Evolutionary conservation across 352 stramenopile genomes (phyloP), one percentile per base, ranked within the genome.

Genomic region (Aphanomyces astaci): DNA sequence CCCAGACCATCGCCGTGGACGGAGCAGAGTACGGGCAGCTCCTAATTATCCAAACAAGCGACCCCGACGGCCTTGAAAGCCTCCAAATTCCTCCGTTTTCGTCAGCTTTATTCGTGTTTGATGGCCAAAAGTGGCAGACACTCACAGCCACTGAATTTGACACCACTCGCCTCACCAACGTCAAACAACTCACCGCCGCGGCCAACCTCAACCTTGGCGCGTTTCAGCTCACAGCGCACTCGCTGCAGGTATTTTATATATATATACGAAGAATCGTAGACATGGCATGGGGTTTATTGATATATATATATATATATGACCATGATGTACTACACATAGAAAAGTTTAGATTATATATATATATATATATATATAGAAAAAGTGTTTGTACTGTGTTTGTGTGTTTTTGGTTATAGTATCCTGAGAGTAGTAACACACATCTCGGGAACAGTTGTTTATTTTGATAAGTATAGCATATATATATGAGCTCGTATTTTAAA

Each of bases 131-230:
- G 3, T 94, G 85, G 85, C 76, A 79, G 36, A 75, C 80, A 36
- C 57, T 94, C n/a, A 88, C 80, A 4, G 80, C 82, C 10, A 81
- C 79, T 60, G 79, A 79, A 55, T 88, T 87, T 36, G 81, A 90
- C 64, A 80, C 79, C 7, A 84, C 79, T 25, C 70, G 75, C 13
- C 76, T 92, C 63, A 80, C 70, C 1, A 76, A 80, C 46, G 79
- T 92, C 62, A 80, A 81, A 63, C 76, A 66, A 0, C 81, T 91
- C 24, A 73, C 88, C 24, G 81, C 78, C 4, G 78, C 74, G 4
- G 89, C 87, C 31, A 82, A 93, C 62, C 71, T 91, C 45, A 86
- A 93, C 70, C 71, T 94, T 66, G 86, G 86, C 17, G 76, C 89
- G 5, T 64, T 88, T 63, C 87, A 84, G 52, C 64, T 95, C 17